phyloP scores from a whole-genome alignment of 352 stramenopile species.

The Achlya hypogyna region DNA sequence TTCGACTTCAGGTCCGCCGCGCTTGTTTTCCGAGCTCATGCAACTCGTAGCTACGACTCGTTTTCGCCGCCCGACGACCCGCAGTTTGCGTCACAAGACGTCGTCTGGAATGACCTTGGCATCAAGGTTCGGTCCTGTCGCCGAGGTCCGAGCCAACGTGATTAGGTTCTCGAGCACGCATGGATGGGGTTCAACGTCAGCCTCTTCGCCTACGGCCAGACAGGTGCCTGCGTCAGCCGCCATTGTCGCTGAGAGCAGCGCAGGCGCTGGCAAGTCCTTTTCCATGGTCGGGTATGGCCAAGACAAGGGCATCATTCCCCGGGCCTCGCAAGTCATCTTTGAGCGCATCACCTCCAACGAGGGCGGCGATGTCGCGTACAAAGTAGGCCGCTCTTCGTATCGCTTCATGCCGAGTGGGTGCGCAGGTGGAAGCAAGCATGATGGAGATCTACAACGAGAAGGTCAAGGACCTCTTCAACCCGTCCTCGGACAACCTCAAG shows the following conservation, averaged over 20 bases:
- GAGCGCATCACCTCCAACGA: constrained; percentile 51
- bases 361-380: constrained; percentile 33
- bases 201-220: constrained; percentile 82
- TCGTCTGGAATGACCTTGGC: constrained; percentile 79
- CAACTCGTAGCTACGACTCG: constrained; percentile 62
- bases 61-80: constrained; percentile 46
- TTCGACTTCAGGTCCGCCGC: constrained; percentile 71
- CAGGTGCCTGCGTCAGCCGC: constrained; percentile 12
- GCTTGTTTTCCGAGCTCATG: background rate
- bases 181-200: constrained; percentile 88
- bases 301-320: constrained; percentile 78
- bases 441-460: constrained; percentile 88
- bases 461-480: constrained; percentile 85
- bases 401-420: background rate
- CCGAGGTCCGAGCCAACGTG: background rate
- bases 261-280: constrained; percentile 71
- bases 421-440: constrained; percentile 80
- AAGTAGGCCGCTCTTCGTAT: background rate
- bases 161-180: constrained; percentile 47
- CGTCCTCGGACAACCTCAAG: constrained; percentile 74
- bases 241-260: background rate
- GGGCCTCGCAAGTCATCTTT: constrained; percentile 77
- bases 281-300: constrained; percentile 80
- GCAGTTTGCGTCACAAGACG: constrained; percentile 65
- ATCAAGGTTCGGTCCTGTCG: constrained; percentile 41